Evolutionary conservation across 2,329 filamentous ascomycete genomes (phyloP), one percentile per base, ranked within the genome.

Genomic region (Monosporascus ibericus): DNA sequence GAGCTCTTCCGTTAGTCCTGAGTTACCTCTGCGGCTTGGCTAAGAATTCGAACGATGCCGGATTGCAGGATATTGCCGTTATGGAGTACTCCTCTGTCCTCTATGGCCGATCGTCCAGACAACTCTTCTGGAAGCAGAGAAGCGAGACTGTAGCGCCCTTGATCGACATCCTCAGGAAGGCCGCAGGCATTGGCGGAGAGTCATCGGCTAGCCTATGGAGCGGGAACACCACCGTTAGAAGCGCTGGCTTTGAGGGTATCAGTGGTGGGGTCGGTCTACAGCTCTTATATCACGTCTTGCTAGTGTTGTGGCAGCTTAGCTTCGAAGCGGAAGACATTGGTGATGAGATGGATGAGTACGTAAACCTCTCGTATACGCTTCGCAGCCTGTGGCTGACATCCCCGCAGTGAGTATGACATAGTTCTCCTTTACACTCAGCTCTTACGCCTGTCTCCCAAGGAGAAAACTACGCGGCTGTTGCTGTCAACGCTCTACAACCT

Each of bases 231-330:
- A 74, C 68, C 39, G 63, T 68, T 47, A 82, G 85, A 63, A 80
- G 79, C 60, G 78, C 80, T 56, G 86, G 84, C 49, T 80, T 82
- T 52, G 84, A 85, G 58, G 79, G 79, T 4, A 66, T 87, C 30
- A 86, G 91, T 53, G 90, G 91, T 48, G 91, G 91, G 8, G 90
- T 99, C 54, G 90, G 91, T 2, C 76, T 99, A 40, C 94, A 99
- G 70, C 80, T 97, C 40, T 80, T 99, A 40, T 99, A 99, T 69
- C 90, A 96, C 65, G 88, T 96, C 17, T 80, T 99, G 22, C 79
- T 99, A 48, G 92, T 95, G 14, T 75, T 99, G 53, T 99, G 94
- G 94, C 92, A 97, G 75, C 78, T 99, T 60, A 96, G 91, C 66
- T 99, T 99, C 60, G 94, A 97, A 68, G 90, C 90, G 14, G 85